Base-by-base conservation (phyloP, 1,284 basidiomycete genomes). In the Flammula alnicola region DNA sequence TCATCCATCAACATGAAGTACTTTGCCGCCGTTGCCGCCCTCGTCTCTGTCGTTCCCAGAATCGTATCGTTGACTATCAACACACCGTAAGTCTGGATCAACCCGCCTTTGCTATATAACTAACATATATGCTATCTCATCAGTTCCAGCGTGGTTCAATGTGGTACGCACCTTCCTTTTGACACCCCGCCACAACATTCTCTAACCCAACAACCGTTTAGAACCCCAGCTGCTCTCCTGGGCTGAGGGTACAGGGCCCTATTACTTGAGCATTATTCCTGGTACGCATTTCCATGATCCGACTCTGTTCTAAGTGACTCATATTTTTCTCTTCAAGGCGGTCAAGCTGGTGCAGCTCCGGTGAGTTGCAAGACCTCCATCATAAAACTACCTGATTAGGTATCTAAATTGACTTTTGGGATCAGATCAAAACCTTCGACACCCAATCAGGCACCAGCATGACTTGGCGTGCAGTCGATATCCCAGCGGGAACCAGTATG, bases 381-480 rank as follows among this genome's bases (percentile, higher is more conserved):
- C 40, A 51, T 33, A n/a, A n/a, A n/a, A n/a, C n/a, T 55, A 11
- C 55, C 51, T 42, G 36, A 58, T 54, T 42, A 44, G 52, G 57
- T 47, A 60, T 55, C 27, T 48, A 23, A 42, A 36, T 33, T 64
- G 31, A 56, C 57, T 51, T 55, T 57, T 36, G 48, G 59, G 53
- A 52, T 31, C 45, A 70, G 68, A 32, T 86, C 48, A 79, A 81
- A 69, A 60, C 74, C 19, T 85, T 89, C 62, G 72, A 78, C 14
- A 48, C 64, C 3, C 76, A 78, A 54, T 59, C 60, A 5, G 77
- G 71, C 1, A 80, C 68, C 10, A 67, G 63, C 30, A 60, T 73
- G 56, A 88, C 86, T 10, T 93, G 88, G 88, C 67, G 39, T 11
- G 84, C n/a, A n/a, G n/a, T 83, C 42, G 75, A 88, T 64, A 61